Evolutionary conservation across 192 early-diverging fungal species (phyloP).

Genomic region (Coemansia sp.): DNA sequence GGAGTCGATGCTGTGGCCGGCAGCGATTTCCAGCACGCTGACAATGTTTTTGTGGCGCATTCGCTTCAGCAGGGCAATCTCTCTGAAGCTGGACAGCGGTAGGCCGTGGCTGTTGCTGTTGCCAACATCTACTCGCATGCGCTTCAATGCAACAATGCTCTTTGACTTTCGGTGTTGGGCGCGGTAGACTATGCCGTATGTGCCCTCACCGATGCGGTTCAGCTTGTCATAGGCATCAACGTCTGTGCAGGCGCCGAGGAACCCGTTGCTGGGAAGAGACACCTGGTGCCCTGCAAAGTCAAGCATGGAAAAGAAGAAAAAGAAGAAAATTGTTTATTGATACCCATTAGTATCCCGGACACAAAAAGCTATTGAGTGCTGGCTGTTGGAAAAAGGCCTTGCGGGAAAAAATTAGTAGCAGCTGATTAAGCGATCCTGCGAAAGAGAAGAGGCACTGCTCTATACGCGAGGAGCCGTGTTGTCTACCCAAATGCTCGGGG

Average conservation of each 20-base stretch:
- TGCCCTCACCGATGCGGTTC: conserved; percentile 87
- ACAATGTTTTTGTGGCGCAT: conserved; percentile 77
- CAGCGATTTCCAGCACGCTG: conserved; percentile 67
- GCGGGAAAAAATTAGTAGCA: too few relatives aligned
- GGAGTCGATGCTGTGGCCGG: conserved; percentile 65
- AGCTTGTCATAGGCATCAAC: conserved; percentile 89
- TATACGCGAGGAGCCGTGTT: too few relatives aligned
- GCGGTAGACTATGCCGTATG: conserved; percentile 89
- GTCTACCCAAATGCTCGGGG: too few relatives aligned
- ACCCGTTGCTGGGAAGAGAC: conserved; percentile 37
- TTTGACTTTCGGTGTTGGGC: conserved; percentile 56
- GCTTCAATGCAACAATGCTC: conserved; percentile 61
- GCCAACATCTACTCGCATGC: conserved; percentile 56
- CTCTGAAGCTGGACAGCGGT: conserved; percentile 71
- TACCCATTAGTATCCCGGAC: too few relatives aligned
- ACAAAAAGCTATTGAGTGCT: too few relatives aligned
- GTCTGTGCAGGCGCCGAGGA: conserved; percentile 67
- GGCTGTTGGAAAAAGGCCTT: too few relatives aligned
- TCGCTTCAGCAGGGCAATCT: conserved; percentile 67
- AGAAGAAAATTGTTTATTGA: too few relatives aligned
- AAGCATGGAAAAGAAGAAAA: not conserved
- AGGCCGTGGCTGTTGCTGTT: conserved; percentile 55
- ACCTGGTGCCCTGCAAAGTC: conserved; percentile 24
- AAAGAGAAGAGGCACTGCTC: too few relatives aligned
- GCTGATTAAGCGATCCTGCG: too few relatives aligned